These are phyloP conservation scores for Cladobotryum protrusum DNA, from an alignment of 2,329 filamentous ascomycete genomes.

Conservation along the genomic window DNA sequence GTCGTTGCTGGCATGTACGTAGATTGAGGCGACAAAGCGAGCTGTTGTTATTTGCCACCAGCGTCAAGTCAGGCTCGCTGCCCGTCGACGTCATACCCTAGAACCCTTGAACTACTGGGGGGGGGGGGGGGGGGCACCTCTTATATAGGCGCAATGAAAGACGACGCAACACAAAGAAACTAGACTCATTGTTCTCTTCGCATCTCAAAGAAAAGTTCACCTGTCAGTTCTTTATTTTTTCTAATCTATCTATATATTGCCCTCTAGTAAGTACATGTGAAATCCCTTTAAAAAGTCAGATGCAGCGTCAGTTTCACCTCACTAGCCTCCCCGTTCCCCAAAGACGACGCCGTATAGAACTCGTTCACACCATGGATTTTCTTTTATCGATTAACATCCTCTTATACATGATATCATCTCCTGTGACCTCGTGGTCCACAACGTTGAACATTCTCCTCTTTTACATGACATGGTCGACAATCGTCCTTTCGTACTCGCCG, in stretches of 20 bases:
- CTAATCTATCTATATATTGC: no score
- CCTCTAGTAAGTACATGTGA: no score
- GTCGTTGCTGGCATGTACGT: not conserved
- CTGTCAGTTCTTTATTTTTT: no score
- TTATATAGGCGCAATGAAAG: no score
- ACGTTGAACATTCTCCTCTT: slow-evolving; percentile 84
- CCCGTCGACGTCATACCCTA: slow-evolving; percentile 7
- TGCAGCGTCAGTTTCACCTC: no score
- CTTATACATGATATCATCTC: slow-evolving; percentile 58
- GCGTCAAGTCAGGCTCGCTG: not conserved
- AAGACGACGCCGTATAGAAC: not conserved
- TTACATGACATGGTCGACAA: slow-evolving; percentile 81
- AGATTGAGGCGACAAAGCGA: not conserved
- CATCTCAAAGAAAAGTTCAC: no score
- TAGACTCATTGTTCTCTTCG: no score
- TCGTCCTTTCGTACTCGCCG: slow-evolving; percentile 70
- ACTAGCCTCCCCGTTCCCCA: no score
- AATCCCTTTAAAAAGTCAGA: no score
- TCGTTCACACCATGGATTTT: slow-evolving; percentile 50
- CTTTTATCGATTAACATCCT: slow-evolving; percentile 67
- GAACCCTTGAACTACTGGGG: no score
- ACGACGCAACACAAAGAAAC: no score
- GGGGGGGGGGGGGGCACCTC: no score
- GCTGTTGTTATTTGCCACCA: slow-evolving; percentile 3
- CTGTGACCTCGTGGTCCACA: slow-evolving; percentile 63